Conservation (phyloP, 169 alveolate species). For the Miamiensis avidus region DNA sequence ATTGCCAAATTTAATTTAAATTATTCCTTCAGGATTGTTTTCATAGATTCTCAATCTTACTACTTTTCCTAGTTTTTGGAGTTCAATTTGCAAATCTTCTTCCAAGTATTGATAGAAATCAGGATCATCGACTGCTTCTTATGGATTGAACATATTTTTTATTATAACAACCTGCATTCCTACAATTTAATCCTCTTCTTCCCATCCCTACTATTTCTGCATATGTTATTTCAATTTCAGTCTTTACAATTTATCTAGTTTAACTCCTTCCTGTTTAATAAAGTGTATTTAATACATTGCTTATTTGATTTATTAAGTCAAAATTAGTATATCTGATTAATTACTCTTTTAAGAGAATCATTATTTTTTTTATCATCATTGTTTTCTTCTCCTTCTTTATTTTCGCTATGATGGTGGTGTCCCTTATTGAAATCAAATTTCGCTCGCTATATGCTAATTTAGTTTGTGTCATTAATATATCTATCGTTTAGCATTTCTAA, state of each 20-base stretch:
- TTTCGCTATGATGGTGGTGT: conserved; percentile 64
- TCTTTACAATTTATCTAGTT: conserved; percentile 51
- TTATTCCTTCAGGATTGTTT: conserved; percentile 78
- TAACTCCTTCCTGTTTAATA: neutral
- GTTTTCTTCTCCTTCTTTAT: conserved; percentile 37
- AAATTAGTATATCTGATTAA: too few relatives aligned
- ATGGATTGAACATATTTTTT: conserved; percentile 52
- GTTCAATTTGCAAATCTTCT: conserved; percentile 51
- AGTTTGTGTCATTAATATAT: conserved; percentile 70
- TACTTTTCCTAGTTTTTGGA: conserved; percentile 57
- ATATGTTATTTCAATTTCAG: conserved; percentile 54
- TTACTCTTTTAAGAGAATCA: too few relatives aligned
- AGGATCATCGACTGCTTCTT: conserved; percentile 50
- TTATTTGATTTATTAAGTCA: too few relatives aligned
- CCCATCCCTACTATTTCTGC: conserved; percentile 61
- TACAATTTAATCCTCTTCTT: conserved; percentile 61
- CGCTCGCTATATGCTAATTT: conserved; percentile 64
- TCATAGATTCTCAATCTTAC: conserved; percentile 64
- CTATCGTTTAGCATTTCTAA: conserved; percentile 74
- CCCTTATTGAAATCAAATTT: conserved; percentile 45
- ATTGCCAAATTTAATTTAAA: conserved; percentile 65
- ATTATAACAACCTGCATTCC: conserved; percentile 75
- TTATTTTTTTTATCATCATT: too few relatives aligned
- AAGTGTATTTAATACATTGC: too few relatives aligned
- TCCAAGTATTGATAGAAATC: conserved; percentile 59